Percentiles rank a stretch among this genome's conserved stretches.
Conservation (phyloP, 1,284 basidiomycete genomes). For the Ganoderma resinaceum region DNA sequence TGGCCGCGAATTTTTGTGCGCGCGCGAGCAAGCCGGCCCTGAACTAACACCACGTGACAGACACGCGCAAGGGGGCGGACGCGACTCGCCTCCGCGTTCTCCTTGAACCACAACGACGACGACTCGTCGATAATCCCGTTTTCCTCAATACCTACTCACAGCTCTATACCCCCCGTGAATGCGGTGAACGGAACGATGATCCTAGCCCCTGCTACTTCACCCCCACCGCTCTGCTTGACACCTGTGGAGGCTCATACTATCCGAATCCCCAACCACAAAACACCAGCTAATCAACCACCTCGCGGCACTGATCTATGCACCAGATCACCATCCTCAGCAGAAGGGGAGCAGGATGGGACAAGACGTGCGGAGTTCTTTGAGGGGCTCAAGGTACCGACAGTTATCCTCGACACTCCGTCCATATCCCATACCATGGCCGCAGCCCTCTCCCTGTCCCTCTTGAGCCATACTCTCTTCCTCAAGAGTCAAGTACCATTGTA, state of each 20-base stretch:
- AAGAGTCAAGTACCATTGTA: constrained; percentile 82
- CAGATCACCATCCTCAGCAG: not conserved
- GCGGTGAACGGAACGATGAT: not conserved
- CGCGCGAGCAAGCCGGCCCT: constrained; percentile 24
- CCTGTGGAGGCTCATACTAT: not conserved
- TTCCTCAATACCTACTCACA: not conserved
- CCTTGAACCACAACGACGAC: not conserved
- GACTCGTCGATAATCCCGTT: not conserved
- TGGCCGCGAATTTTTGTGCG: constrained; percentile 1
- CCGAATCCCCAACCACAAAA: not conserved
- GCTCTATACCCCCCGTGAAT: not conserved
- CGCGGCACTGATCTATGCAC: not conserved
- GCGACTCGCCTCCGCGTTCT: not conserved
- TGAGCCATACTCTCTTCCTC: constrained; percentile 74
- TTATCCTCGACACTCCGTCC: constrained; percentile 55
- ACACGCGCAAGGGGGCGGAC: not conserved
- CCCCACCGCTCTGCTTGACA: not conserved
- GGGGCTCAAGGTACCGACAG: constrained; percentile 45
- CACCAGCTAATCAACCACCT: not conserved
- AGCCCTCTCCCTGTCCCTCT: constrained; percentile 61
- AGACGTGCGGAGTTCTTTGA: constrained; percentile 8
- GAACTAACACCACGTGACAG: constrained; percentile 10
- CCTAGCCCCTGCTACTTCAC: constrained; percentile 5
- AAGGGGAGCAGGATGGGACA: not conserved
- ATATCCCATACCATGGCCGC: constrained; percentile 67